Evolutionary conservation across 1,284 basidiomycete genomes (phyloP).

Genomic region (Albatrellus sp.): DNA sequence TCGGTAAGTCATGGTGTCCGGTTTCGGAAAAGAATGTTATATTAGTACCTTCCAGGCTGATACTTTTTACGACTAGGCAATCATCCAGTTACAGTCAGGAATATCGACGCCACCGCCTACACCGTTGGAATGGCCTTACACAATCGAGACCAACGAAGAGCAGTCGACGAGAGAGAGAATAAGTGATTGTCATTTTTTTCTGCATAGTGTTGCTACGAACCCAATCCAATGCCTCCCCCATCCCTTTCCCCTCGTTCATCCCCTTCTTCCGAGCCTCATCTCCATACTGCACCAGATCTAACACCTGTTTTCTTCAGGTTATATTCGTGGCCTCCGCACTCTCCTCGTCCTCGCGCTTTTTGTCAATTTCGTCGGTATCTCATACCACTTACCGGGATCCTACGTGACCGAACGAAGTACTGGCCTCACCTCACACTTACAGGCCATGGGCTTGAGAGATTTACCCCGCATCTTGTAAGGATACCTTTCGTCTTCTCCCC

Average conservation of each 20-base stretch:
- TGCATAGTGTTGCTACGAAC: too few relatives aligned
- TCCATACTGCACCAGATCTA: constrained; percentile 2
- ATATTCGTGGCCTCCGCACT: constrained; percentile 43
- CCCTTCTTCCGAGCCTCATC: constrained; percentile 13
- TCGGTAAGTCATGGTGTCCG: constrained; percentile 27
- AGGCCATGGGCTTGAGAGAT: constrained; percentile 62
- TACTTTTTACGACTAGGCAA: constrained; percentile 30
- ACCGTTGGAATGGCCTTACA: constrained; percentile 63
- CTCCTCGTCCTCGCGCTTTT: constrained; percentile 62
- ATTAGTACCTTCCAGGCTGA: neutral
- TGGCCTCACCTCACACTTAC: constrained; percentile 52
- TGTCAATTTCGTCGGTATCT: constrained; percentile 53
- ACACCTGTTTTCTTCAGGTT: constrained; percentile 28
- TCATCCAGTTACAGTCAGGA: constrained; percentile 54
- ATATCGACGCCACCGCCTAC: constrained; percentile 31
- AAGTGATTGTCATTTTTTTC: too few relatives aligned
- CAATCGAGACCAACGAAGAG: constrained; percentile 52
- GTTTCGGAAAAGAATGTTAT: neutral
- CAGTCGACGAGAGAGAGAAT: too few relatives aligned
- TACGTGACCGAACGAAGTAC: constrained; percentile 50
- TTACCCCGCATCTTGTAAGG: constrained; percentile 49
- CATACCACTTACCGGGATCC: constrained; percentile 62
- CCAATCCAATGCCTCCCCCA: too few relatives aligned
- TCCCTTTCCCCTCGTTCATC: too few relatives aligned
- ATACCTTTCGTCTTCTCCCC: constrained; percentile 1